Evolutionary conservation across 2,329 filamentous ascomycete species (phyloP).

Genomic region (Chaetomiaceae sp.): DNA sequence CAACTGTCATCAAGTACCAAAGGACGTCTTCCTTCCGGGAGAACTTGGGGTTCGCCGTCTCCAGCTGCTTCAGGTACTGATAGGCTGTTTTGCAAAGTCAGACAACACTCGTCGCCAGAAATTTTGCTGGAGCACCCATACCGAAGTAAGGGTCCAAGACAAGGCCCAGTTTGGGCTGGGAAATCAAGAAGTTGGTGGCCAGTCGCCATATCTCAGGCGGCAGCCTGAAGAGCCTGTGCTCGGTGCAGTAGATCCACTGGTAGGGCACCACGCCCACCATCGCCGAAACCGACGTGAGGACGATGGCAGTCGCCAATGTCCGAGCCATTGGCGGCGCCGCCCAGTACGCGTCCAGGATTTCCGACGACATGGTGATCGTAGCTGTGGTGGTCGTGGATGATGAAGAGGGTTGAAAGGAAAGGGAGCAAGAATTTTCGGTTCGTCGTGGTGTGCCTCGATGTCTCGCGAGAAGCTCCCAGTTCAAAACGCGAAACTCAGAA

Average conservation of each 20-base stretch:
- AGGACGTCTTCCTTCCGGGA: slow-evolving; percentile 71
- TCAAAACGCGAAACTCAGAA: slow-evolving; percentile 17
- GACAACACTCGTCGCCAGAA: slow-evolving; percentile 17
- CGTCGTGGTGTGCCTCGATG: slow-evolving; percentile 15
- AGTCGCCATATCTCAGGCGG: slow-evolving; percentile 44
- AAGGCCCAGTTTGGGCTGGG: slow-evolving; percentile 43
- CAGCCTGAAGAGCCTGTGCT: slow-evolving; percentile 49
- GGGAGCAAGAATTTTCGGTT: slow-evolving; percentile 7
- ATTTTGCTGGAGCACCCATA: slow-evolving; percentile 34
- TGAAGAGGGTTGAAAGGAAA: slow-evolving; percentile 1
- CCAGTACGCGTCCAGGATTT: slow-evolving; percentile 38
- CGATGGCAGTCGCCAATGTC: slow-evolving; percentile 61
- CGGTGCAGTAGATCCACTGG: slow-evolving; percentile 50
- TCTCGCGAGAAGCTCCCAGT: slow-evolving; percentile 18
- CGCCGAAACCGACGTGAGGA: slow-evolving; percentile 57
- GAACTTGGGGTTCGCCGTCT: slow-evolving; percentile 68
- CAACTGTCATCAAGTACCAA: slow-evolving; percentile 73
- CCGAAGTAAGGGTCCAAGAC: slow-evolving; percentile 70
- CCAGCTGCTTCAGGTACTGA: slow-evolving; percentile 70
- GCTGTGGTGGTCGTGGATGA: background rate
- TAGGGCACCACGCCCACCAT: slow-evolving; percentile 52
- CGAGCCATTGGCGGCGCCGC: slow-evolving; percentile 47
- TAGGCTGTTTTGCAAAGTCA: slow-evolving; percentile 45
- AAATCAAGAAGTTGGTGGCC: slow-evolving; percentile 40
- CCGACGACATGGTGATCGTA: slow-evolving; percentile 28